Evolutionary conservation across 306 rosid species (phyloP), one percentile per base, ranked within the genome.

Genomic region (Sphenostylis stenocarpa): DNA sequence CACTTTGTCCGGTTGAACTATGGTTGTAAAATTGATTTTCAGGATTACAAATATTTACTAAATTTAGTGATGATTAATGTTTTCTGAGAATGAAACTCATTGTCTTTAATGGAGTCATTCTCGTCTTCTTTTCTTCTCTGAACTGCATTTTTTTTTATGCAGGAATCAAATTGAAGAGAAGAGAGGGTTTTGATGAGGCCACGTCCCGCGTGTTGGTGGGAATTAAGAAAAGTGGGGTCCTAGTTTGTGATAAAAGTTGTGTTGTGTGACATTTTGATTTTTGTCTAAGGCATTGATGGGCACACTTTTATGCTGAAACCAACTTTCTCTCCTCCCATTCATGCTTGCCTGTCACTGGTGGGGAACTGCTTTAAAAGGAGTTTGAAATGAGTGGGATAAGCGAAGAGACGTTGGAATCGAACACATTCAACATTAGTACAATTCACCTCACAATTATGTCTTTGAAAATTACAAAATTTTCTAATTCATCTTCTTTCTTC

Each of bases 131-230:
- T 26, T 26, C 28, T 26, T 26, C 2, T 26, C 28, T 26, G 1
- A 26, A 26, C 28, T 26, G 28, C 28, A 26, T 26, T 26, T 26
- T 26, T n/a, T 2, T 26, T 26, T 1, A 26, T 26, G 28, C 28
- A 26, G 28, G 2, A 26, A 26, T 2, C 28, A 26, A n/a, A n/a
- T n/a, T n/a, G n/a, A n/a, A n/a, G n/a, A n/a, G n/a, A n/a, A n/a
- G n/a, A n/a, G n/a, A n/a, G n/a, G n/a, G n/a, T n/a, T n/a, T n/a
- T n/a, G n/a, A n/a, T n/a, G n/a, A n/a, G n/a, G n/a, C n/a, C n/a
- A n/a, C n/a, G n/a, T n/a, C n/a, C n/a, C n/a, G n/a, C 88, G 86
- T 81, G 86, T 80, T 77, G 49, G 57, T 83, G 84, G 73, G 76
- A 64, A 70, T 67, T 58, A 31, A 47, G 21, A 76, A 72, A 75